Conservation (phyloP, 345 rosid genomes). For the Fremontodendron californicum region DNA sequence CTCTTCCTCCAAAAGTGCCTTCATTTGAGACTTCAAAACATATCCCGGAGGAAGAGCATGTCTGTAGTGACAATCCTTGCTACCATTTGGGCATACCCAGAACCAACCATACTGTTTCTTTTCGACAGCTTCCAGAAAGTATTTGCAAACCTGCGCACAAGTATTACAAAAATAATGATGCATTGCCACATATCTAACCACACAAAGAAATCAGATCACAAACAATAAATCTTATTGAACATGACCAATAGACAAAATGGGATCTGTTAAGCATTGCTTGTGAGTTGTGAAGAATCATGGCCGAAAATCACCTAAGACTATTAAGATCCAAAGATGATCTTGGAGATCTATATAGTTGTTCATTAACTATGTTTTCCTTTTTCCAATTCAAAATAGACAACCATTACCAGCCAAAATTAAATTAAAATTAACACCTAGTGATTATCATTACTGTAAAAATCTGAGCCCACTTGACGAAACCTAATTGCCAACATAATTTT, state of each 20-base stretch:
- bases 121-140: conserved; percentile 92
- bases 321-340: not conserved
- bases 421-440: not conserved
- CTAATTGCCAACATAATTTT: not conserved
- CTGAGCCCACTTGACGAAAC: not conserved
- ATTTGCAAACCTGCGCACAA: conserved; percentile 74
- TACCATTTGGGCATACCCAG: conserved; percentile 92
- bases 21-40: conserved; percentile 90
- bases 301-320: not conserved
- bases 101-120: conserved; percentile 98
- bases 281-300: not conserved
- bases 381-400: not conserved
- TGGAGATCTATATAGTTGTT: not conserved
- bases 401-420: not conserved
- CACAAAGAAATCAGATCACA: not conserved
- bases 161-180: not conserved
- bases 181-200: not conserved
- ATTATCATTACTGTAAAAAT: not conserved
- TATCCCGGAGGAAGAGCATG: conserved; percentile 99
- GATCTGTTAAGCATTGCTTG: not conserved
- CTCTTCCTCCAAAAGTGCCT: conserved; percentile 90
- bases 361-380: not conserved
- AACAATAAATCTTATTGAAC: not conserved
- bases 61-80: conserved; percentile 82
- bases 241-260: not conserved